Evolutionary conservation across 2,329 filamentous ascomycete species (phyloP), one percentile per base, ranked within the genome.

Genomic region (Pseudopithomyces chartarum): DNA sequence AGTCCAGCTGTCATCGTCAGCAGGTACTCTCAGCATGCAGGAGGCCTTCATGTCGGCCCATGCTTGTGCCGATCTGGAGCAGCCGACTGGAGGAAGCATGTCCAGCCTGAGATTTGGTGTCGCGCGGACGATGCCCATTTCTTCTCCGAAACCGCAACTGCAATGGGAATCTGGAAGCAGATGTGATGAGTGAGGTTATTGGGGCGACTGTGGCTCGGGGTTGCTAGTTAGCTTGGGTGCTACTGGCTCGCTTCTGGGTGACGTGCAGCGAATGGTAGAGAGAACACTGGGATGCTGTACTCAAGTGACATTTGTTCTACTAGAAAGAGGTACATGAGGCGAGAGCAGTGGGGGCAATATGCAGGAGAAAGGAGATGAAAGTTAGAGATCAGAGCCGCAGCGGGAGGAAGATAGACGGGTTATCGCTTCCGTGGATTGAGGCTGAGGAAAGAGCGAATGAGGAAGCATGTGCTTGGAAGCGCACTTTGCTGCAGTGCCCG

Each of bases 221-320:
- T 55, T 59, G 55, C 54, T 52, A 47, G 61, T 39, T 67, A 66
- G 66, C 57, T 56, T 33, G 52, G 32, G 40, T 59, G 60, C 57
- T 65, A 64, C 61, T 69, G 65, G 65, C 55, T 70, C 65, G 69
- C 64, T 69, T 67, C 59, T 45, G 50, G 45, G 52, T 61, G 55
- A 55, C 48, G 46, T 58, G 55, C 57, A 64, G 67, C 70, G 63
- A 74, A 72, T 73, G 42, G 62, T 47, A 59, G 52, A n/a, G 45
- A 40, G 13, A 42, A 60, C 23, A 29, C 59, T 55, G 40, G 57
- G 62, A 58, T 65, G 47, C 11, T 47, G 53, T 40, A 49, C 49
- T 53, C 45, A 47, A 57, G 56, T 59, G 52, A 60, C 54, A 36
- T 39, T 39, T n/a, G 36, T 44, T 20, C 36, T 56, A 48, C 50